These are phyloP conservation scores for Stipa capillata DNA, from an alignment of 176 grass and related monocot genomes.

Conservation along the genomic window DNA sequence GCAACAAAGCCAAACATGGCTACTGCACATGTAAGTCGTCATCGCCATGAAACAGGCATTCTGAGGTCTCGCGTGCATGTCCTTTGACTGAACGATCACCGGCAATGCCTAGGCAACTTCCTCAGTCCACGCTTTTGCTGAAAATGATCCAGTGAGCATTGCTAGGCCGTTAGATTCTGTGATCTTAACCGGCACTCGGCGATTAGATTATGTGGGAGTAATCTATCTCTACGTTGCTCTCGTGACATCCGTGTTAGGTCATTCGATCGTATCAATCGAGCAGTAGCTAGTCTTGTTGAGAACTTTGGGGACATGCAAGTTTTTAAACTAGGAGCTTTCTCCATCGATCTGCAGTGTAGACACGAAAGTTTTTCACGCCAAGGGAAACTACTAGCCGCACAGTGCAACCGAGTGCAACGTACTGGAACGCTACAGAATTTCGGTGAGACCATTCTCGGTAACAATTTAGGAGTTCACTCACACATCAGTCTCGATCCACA, in stretches of 20 bases:
- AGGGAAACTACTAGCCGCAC: neutral
- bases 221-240: neutral
- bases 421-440: too few species aligned
- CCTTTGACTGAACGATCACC: constrained; percentile 19
- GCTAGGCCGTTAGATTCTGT: neutral
- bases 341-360: neutral
- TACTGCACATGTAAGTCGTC: constrained; percentile 7
- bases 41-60: constrained; percentile 18
- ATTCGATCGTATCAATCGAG: neutral
- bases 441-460: too few species aligned
- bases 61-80: constrained; percentile 2
- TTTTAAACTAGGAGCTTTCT: neutral
- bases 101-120: constrained; percentile 25
- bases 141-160: neutral
- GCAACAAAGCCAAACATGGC: neutral
- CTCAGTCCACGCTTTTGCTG: neutral
- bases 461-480: too few species aligned
- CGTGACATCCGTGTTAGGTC: neutral
- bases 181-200: neutral
- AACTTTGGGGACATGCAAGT: neutral
- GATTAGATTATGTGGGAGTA: neutral
- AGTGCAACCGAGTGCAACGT: neutral
- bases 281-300: neutral
- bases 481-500: too few species aligned
- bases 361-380: neutral